A percentile compares a stretch with the other conserved stretches of the same genome.
phyloP scores from a whole-genome alignment of 148 eudicot genomes.

The Spergularia bocconei region DNA sequence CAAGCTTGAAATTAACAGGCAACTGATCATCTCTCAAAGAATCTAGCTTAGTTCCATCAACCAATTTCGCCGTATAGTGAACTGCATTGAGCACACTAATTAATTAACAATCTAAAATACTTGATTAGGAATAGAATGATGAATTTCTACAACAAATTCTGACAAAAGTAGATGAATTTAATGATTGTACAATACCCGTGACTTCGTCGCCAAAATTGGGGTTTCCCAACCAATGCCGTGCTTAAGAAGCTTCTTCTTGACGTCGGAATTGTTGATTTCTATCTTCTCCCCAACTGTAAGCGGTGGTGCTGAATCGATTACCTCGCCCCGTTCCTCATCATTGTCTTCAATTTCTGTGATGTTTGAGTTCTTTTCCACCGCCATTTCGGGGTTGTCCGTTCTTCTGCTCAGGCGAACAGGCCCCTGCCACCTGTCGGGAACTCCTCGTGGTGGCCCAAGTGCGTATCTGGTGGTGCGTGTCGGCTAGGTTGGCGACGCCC shows the following conservation, averaged over 20 bases:
- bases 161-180: background rate
- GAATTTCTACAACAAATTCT: background rate
- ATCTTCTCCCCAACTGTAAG: conserved; percentile 59
- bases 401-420: background rate
- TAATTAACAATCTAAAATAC: background rate
- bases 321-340: conserved; percentile 64
- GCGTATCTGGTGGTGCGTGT: too few species aligned
- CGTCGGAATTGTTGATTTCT: conserved; percentile 41
- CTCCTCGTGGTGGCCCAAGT: too few species aligned
- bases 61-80: conserved; percentile 44
- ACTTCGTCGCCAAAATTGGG: conserved; percentile 63
- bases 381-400: conserved; percentile 5
- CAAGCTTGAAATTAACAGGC: conserved; percentile 51
- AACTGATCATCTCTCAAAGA: conserved; percentile 39
- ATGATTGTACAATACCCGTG: conserved; percentile 34
- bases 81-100: conserved; percentile 32
- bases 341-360: conserved; percentile 32
- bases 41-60: conserved; percentile 46
- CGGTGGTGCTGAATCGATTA: conserved; percentile 65
- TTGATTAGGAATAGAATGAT: background rate
- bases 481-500: too few species aligned
- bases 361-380: conserved; percentile 25
- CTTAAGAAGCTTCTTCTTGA: conserved; percentile 55
- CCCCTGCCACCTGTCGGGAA: too few species aligned
- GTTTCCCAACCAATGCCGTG: conserved; percentile 47